Percentiles rank a stretch among this genome's conserved stretches.
Evolutionary conservation across 2,329 filamentous ascomycete genomes (phyloP).

Genomic region (Penicillium sp.): DNA sequence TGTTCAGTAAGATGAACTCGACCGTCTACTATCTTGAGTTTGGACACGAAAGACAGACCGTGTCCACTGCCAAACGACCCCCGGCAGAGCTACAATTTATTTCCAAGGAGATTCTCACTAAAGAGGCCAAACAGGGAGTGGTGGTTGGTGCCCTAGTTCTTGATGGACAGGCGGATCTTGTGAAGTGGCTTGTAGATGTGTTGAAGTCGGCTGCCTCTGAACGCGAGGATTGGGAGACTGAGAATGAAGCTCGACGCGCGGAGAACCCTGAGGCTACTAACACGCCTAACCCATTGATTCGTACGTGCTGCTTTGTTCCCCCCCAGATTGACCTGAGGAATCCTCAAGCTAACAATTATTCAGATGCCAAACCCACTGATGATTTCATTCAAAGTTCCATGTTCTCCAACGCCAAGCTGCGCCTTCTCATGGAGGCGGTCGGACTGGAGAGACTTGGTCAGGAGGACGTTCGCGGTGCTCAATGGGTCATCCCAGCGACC

Average conservation of each 20-base stretch:
- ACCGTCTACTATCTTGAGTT: conserved; percentile 89
- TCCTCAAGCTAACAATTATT: conserved; percentile 8
- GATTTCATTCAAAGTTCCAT: conserved; percentile 71
- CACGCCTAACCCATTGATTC: conserved; percentile 37
- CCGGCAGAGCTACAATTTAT: conserved; percentile 85
- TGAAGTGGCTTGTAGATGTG: conserved; percentile 80
- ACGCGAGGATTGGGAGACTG: conserved; percentile 75
- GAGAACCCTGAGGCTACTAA: conserved; percentile 38
- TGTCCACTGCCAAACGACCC: conserved; percentile 66
- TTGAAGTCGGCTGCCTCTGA: conserved; percentile 71
- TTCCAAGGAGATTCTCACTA: conserved; percentile 63
- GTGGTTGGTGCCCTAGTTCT: conserved; percentile 79
- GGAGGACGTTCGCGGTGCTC: conserved; percentile 74
- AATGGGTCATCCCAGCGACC: conserved; percentile 74
- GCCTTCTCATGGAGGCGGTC: conserved; percentile 77
- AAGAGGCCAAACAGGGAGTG: conserved; percentile 74
- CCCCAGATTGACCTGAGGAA: not conserved
- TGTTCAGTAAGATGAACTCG: conserved; percentile 87
- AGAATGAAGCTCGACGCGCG: conserved; percentile 63
- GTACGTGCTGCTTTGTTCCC: conserved; percentile 48
- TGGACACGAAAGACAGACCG: conserved; percentile 79
- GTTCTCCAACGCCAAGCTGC: conserved; percentile 86
- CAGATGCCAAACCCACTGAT: conserved; percentile 66
- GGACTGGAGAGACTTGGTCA: conserved; percentile 68
- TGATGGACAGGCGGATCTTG: conserved; percentile 72